Evolutionary conservation across 768 basidiomycete species (phyloP).

Genomic region (Hypholoma sublateritium): DNA sequence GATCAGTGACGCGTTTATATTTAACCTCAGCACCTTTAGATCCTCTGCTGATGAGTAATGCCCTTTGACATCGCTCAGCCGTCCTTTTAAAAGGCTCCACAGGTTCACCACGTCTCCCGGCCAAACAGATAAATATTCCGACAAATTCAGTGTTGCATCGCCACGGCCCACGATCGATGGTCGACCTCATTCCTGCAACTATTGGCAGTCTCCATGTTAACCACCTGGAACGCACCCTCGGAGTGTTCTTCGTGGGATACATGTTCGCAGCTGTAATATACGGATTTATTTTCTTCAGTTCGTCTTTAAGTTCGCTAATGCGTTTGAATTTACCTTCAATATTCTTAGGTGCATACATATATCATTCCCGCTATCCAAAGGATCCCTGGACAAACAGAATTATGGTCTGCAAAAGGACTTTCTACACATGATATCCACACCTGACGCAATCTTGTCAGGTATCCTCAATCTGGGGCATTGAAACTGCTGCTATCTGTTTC

Average conservation of each 20-base stretch:
- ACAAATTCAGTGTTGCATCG: no score
- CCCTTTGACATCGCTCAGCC: no score
- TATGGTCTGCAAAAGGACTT: not conserved
- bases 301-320: not conserved
- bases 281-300: not conserved
- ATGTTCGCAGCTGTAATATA: not conserved
- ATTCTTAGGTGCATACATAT: not conserved
- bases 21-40: no score
- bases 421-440: not conserved
- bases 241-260: not conserved
- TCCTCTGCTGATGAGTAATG: no score
- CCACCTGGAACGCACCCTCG: not conserved
- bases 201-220: slow-evolving; percentile 1
- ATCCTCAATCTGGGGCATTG: not conserved
- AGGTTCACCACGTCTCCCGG: no score
- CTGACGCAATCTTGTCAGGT: not conserved
- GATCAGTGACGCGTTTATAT: no score
- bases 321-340: not conserved
- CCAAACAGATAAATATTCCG: no score
- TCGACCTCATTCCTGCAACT: not conserved
- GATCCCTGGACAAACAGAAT: not conserved
- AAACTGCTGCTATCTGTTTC: not conserved
- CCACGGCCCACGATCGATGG: not conserved
- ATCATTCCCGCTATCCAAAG: not conserved
- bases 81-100: no score